Evolutionary conservation across 352 stramenopile species (phyloP).

Genomic region (Globisporangium cylindrosporum): DNA sequence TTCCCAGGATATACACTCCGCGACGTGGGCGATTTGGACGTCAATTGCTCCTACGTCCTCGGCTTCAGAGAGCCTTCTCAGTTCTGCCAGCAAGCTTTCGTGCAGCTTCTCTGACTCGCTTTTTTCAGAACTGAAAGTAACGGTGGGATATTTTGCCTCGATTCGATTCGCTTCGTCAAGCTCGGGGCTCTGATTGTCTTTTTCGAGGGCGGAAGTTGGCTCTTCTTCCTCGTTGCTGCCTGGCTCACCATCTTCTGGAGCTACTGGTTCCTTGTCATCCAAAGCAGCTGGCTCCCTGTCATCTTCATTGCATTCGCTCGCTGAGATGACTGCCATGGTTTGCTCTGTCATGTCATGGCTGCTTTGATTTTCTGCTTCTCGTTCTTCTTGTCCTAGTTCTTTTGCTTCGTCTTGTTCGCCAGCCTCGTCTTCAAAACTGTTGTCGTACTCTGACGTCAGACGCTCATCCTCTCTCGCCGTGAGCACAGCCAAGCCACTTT

Average conservation of each 20-base stretch:
- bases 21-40: conserved; percentile 18
- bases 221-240: conserved; percentile 2
- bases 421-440: conserved; percentile 48
- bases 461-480: conserved; percentile 9
- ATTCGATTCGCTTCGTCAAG: background rate
- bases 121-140: background rate
- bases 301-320: background rate
- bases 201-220: background rate
- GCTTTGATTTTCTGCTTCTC: conserved; percentile 15
- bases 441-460: conserved; percentile 36
- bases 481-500: background rate
- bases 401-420: background rate
- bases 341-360: background rate
- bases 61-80: conserved; percentile 22
- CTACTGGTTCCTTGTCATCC: background rate
- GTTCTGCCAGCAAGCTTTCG: conserved; percentile 15
- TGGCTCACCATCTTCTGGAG: background rate
- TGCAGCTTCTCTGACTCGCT: background rate
- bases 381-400: background rate
- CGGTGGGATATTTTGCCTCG: background rate
- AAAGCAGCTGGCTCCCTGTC: background rate
- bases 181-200: conserved; percentile 1
- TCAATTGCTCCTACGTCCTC: conserved; percentile 25
- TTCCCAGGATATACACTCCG: conserved; percentile 22
- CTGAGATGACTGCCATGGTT: background rate